Conservation (phyloP, 768 basidiomycete species). For the Podaxis sp. region DNA sequence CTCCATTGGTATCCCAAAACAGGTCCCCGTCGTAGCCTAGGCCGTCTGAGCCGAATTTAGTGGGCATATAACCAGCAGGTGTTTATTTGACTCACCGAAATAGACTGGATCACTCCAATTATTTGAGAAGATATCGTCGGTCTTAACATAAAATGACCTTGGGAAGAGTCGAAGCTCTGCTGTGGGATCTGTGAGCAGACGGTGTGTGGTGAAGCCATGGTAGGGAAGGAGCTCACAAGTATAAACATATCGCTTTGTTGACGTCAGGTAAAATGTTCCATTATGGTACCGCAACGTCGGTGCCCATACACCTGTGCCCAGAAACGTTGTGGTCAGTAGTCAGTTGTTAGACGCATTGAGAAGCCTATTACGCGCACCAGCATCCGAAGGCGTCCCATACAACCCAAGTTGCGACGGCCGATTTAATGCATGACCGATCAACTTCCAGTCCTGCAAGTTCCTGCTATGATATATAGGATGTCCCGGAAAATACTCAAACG, state of each 20-base stretch:
- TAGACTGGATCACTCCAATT: constrained; percentile 41
- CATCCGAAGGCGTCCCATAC: constrained; percentile 37
- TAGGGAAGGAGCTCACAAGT: constrained; percentile 25
- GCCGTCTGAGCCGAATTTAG: constrained; percentile 22
- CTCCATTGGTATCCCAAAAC: constrained; percentile 40
- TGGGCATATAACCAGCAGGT: not conserved
- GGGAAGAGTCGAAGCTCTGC: constrained; percentile 37
- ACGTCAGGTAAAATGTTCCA: constrained; percentile 32
- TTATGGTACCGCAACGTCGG: constrained; percentile 34
- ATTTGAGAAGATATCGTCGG: constrained; percentile 35
- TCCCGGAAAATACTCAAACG: constrained; percentile 40
- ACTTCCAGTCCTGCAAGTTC: constrained; percentile 32
- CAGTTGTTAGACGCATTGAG: not conserved
- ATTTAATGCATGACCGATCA: constrained; percentile 37
- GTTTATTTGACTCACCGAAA: constrained; percentile 25
- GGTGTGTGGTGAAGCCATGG: not conserved
- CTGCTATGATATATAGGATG: constrained; percentile 42
- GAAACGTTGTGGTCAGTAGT: too few species aligned
- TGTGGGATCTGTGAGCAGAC: constrained; percentile 10
- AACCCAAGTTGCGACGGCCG: constrained; percentile 33
- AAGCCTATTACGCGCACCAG: constrained; percentile 22
- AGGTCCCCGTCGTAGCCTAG: constrained; percentile 39
- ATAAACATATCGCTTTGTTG: constrained; percentile 38
- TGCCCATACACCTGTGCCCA: constrained; percentile 31
- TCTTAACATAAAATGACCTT: constrained; percentile 37